These are phyloP conservation scores for Paraleonurus japonicus DNA, from an alignment of 257 asterid genomes.

Conservation along the genomic window DNA sequence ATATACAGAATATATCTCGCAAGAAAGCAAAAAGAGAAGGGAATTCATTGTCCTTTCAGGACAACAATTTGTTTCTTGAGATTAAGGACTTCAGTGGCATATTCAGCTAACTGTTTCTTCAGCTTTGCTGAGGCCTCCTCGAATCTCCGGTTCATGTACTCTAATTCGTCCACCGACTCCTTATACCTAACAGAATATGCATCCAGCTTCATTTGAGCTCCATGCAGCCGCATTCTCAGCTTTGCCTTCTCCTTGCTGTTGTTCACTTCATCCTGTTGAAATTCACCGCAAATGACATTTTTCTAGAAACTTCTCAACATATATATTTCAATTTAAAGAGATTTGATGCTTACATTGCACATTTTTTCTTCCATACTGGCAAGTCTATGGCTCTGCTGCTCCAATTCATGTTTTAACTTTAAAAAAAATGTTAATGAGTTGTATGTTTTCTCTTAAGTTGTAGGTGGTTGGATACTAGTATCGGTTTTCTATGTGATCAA, in stretches of 20 bases:
- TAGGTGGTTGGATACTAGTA: background rate
- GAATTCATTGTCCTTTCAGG: constrained; percentile 15
- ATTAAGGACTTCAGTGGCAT: constrained; percentile 46
- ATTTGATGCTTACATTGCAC: constrained; percentile 40
- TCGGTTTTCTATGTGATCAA: constrained; percentile 2
- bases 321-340: background rate
- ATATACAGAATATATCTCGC: constrained; percentile 3
- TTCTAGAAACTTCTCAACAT: background rate
- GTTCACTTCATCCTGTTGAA: constrained; percentile 44
- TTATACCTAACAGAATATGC: constrained; percentile 41
- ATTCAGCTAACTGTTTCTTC: constrained; percentile 52
- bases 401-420: constrained; percentile 37
- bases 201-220: constrained; percentile 63
- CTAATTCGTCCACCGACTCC: constrained; percentile 47
- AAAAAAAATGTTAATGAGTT: constrained; percentile 9
- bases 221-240: constrained; percentile 62
- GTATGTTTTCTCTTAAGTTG: background rate
- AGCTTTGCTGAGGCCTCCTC: constrained; percentile 53
- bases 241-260: constrained; percentile 47
- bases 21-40: background rate
- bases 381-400: constrained; percentile 42
- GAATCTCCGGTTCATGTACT: constrained; percentile 48
- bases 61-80: constrained; percentile 59
- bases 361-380: constrained; percentile 40
- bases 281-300: constrained; percentile 4